Conservation (phyloP, 352 stramenopile species). For the Phytophthora pisi region DNA sequence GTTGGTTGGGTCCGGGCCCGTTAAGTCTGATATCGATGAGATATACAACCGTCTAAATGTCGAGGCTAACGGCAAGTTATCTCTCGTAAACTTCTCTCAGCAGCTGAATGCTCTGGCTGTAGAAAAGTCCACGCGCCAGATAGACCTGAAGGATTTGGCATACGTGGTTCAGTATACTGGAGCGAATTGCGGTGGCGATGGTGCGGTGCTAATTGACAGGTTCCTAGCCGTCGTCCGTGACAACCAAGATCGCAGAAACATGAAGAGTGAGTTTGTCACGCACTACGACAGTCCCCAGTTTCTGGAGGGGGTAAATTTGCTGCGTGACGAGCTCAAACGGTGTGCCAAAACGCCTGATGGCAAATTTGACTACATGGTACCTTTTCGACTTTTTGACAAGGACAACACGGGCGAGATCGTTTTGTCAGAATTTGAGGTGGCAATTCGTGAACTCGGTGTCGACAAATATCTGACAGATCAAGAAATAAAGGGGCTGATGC, state of each 20-base stretch:
- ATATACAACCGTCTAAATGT: constrained; percentile 78
- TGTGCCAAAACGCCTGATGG: constrained; percentile 82
- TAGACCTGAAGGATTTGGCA: constrained; percentile 75
- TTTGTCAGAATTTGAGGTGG: constrained; percentile 73
- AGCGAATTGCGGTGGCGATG: constrained; percentile 72
- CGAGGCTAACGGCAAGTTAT: constrained; percentile 74
- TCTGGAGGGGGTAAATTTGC: constrained; percentile 68
- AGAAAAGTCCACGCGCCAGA: constrained; percentile 55
- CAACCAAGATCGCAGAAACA: constrained; percentile 75
- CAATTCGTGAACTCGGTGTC: constrained; percentile 72
- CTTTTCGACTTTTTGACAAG: constrained; percentile 79
- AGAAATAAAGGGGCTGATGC: constrained; percentile 83
- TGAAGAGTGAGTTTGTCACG: constrained; percentile 86
- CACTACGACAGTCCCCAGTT: constrained; percentile 84
- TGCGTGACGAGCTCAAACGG: constrained; percentile 75
- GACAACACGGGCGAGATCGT: constrained; percentile 70
- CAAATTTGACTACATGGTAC: constrained; percentile 74
- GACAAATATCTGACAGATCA: constrained; percentile 75
- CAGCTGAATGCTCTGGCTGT: constrained; percentile 61
- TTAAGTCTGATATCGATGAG: constrained; percentile 45
- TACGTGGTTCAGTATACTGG: constrained; percentile 81
- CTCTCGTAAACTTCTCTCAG: constrained; percentile 58
- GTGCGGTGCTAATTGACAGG: constrained; percentile 71
- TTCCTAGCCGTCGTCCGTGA: constrained; percentile 74
- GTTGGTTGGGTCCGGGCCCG: constrained; percentile 50